phyloP scores from a whole-genome alignment of 2,329 filamentous ascomycete genomes.

The Nemania sp. region DNA sequence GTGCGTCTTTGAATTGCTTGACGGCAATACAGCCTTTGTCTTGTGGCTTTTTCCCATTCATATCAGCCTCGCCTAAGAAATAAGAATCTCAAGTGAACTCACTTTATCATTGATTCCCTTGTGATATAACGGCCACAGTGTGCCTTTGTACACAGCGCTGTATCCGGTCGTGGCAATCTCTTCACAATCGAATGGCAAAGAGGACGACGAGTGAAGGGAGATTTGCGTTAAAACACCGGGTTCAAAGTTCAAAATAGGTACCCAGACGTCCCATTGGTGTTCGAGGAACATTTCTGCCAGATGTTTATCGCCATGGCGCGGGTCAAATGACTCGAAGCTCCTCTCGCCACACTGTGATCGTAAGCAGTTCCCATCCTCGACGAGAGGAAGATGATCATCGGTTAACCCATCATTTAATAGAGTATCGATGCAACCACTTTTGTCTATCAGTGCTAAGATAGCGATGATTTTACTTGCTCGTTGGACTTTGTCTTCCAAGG shows the following conservation, averaged over 20 bases:
- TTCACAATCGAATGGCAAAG: neutral
- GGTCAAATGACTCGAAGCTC: neutral
- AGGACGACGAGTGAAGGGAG: neutral
- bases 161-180: neutral
- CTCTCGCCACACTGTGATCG: neutral
- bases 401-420: neutral
- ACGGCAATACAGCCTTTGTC: neutral
- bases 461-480: conserved; percentile 1
- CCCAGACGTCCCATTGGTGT: conserved; percentile 3
- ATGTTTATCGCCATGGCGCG: neutral
- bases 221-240: neutral
- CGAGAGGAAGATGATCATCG: conserved; percentile 1
- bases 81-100: neutral
- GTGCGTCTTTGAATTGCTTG: neutral
- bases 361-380: neutral
- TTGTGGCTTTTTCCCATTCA: neutral
- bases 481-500: neutral
- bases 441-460: neutral
- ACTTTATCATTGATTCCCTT: neutral
- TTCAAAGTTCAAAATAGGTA: conserved; percentile 3
- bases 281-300: conserved; percentile 2
- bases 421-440: neutral
- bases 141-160: neutral
- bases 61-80: neutral
- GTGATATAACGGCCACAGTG: neutral